These are phyloP conservation scores for Henningerozyma blattae DNA, from an alignment of 805 yeast genomes.

Conservation along the genomic window DNA sequence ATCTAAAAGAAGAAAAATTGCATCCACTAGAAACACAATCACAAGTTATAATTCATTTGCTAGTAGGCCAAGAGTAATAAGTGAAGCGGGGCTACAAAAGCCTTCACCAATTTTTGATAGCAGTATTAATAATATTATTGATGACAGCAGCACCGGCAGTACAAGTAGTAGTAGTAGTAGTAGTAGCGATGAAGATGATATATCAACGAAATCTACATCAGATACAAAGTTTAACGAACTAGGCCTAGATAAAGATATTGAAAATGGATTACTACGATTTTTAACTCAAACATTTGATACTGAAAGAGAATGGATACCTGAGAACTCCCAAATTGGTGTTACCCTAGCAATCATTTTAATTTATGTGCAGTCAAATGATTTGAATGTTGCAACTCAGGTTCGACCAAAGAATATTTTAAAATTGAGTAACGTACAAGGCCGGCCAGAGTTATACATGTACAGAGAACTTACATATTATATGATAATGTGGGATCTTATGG, in stretches of 20 bases:
- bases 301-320: slow-evolving; percentile 22
- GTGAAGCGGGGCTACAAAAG: too few species aligned
- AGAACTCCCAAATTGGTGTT: slow-evolving; percentile 49
- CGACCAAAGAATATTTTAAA: slow-evolving; percentile 45
- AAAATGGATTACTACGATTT: slow-evolving; percentile 9
- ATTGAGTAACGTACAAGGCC: too few species aligned
- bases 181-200: not conserved
- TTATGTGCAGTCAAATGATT: slow-evolving; percentile 54
- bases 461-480: slow-evolving; percentile 52
- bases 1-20: slow-evolving; percentile 4
- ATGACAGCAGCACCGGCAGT: not conserved
- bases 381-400: slow-evolving; percentile 40
- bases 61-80: too few species aligned
- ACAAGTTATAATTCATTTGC: not conserved
- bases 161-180: not conserved
- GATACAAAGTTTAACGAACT: not conserved
- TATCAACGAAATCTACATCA: not conserved
- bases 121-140: not conserved
- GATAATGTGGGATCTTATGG: slow-evolving; percentile 62
- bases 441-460: slow-evolving; percentile 68
- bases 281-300: slow-evolving; percentile 11
- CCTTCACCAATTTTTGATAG: too few species aligned
- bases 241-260: not conserved
- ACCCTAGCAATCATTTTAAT: slow-evolving; percentile 64
- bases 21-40: slow-evolving; percentile 13